Conservation (phyloP, 1,284 basidiomycete species). For the Sporisorium exsertum region DNA sequence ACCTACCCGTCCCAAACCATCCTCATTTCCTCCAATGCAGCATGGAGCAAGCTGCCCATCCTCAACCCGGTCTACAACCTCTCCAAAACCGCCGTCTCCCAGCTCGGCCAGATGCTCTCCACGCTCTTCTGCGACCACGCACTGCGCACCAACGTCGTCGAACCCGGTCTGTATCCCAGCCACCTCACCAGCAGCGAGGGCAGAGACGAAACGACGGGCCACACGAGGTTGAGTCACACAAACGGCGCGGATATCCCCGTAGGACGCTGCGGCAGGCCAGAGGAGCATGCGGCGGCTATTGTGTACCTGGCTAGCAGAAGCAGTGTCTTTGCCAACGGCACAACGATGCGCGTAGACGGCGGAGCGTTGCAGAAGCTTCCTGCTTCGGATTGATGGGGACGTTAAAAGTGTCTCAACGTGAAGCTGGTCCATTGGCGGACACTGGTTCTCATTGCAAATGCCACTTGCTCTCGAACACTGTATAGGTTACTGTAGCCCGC, state of each 20-base stretch:
- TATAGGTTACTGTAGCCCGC: no score
- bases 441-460: no score
- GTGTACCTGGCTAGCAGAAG: conserved; percentile 30
- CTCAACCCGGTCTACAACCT: conserved; percentile 58
- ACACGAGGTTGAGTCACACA: conserved; percentile 35
- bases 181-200: conserved; percentile 36
- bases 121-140: conserved; percentile 40
- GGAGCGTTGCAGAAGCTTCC: conserved; percentile 48
- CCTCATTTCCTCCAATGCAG: conserved; percentile 47
- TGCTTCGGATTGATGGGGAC: conserved; percentile 36
- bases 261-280: conserved; percentile 37
- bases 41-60: conserved; percentile 50
- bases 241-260: conserved; percentile 54
- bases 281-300: conserved; percentile 41
- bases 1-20: conserved; percentile 40
- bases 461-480: no score
- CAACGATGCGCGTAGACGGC: conserved; percentile 46
- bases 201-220: conserved; percentile 20
- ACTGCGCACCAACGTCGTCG: conserved; percentile 39
- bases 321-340: conserved; percentile 44
- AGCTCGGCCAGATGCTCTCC: conserved; percentile 39
- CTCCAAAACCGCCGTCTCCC: conserved; percentile 45
- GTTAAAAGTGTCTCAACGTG: no score
- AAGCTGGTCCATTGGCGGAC: no score
- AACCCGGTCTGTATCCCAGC: conserved; percentile 49